Base-by-base conservation (phyloP, 1,139 yeast genomes). In the Hyphopichia fennica region DNA sequence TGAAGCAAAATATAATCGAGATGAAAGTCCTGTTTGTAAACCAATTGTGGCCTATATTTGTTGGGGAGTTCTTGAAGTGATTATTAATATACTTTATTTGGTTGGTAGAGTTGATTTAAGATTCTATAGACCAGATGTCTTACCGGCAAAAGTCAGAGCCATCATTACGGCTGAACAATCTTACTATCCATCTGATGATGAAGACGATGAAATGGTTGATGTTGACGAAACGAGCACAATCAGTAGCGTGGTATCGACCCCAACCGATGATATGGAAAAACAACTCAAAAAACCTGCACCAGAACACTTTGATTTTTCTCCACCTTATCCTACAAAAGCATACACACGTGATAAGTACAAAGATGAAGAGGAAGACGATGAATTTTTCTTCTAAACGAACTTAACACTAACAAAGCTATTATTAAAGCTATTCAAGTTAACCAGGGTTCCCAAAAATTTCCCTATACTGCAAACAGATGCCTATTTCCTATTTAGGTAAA, bases 71-170 rank as follows among this genome's bases (percentile, higher is more conserved):
- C 67, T 82, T 34, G 95, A 87, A 63, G 72, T 74, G 0, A 49
- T 82, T 23, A 77, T 83, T 44, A 73, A 81, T 44, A 47, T 80
- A 6, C 44, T 82, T 36, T 82, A 81, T 60, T 60, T 86, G 36
- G 60, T 81, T 23, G 81, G 82, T 34, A 72, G 95, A 57, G 79
- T 83, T 39, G 95, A 86, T 58, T 72, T 86, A 53, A 73, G 95
- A 57, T 86, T 86, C 65, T 86, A 86, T 71, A 81, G 88, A 60
- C 93, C 93, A 19, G 93, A 84, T 54, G 61, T 64, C 45, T 63
- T 79, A 43, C 76, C 77, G 7, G 49, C 55, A 29, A 62, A 60
- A 41, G 76, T 72, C 17, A 56, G 76, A 42, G 50, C 62, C 18
- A 70, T 72, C 36, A 63, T 71, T 38, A 72, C 78, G 3, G 77